Evolutionary conservation across 2,329 filamentous ascomycete genomes (phyloP).

Genomic region (Talaromyces sp.): DNA sequence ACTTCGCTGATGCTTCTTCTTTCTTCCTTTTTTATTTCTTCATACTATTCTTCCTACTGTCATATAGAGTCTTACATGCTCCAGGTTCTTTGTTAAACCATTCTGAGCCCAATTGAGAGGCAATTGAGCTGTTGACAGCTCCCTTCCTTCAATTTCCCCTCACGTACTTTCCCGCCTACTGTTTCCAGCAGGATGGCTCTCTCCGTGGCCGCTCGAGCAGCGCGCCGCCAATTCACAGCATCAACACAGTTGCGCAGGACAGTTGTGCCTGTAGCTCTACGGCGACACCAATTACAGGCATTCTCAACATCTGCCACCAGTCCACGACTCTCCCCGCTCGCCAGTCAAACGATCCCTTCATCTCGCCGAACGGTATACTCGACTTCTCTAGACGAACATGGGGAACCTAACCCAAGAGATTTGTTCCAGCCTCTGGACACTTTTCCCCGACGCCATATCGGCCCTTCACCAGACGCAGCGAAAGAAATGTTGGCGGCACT

Average conservation of each 20-base stretch:
- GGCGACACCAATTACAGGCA: slow-evolving; percentile 22
- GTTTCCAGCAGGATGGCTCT: slow-evolving; percentile 13
- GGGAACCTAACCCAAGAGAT: slow-evolving; percentile 36
- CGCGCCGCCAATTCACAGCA: slow-evolving; percentile 11
- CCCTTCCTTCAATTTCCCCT: slow-evolving; percentile 1
- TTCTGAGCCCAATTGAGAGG: slow-evolving; percentile 11
- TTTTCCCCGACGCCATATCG: slow-evolving; percentile 82
- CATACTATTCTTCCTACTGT: neutral
- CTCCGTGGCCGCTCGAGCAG: slow-evolving; percentile 15
- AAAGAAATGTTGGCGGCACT: slow-evolving; percentile 76
- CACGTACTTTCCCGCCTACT: neutral
- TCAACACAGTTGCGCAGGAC: slow-evolving; percentile 6
- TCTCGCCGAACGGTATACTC: slow-evolving; percentile 63
- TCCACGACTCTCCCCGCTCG: slow-evolving; percentile 26
- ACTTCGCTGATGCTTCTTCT: neutral
- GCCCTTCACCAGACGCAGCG: slow-evolving; percentile 66
- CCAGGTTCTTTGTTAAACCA: neutral
- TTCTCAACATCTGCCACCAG: slow-evolving; percentile 23
- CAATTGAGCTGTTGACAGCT: slow-evolving; percentile 10
- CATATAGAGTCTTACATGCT: neutral
- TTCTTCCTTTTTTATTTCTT: neutral
- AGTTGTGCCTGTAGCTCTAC: slow-evolving; percentile 6
- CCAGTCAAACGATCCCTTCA: slow-evolving; percentile 24
- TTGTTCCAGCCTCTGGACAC: slow-evolving; percentile 50
- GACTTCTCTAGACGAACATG: slow-evolving; percentile 88